Evolutionary conservation across 2,329 filamentous ascomycete species (phyloP).

Genomic region (Verticillium nonalfalfae): DNA sequence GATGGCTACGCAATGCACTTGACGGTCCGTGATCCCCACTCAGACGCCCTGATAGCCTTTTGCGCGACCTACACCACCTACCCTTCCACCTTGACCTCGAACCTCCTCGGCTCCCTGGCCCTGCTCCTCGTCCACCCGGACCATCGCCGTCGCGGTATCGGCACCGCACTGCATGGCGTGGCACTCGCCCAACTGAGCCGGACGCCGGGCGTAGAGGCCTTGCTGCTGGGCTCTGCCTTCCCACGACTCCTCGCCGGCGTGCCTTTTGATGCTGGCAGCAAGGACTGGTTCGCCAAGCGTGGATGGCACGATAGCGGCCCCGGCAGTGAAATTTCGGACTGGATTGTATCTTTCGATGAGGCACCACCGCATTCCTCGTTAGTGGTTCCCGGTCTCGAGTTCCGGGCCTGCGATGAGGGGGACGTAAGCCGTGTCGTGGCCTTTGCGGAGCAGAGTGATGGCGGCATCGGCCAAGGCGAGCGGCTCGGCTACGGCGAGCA

Average conservation of each 20-base stretch:
- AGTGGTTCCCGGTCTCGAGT: slow-evolving; percentile 29
- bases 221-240: slow-evolving; percentile 53
- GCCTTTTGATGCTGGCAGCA: slow-evolving; percentile 31
- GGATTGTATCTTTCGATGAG: slow-evolving; percentile 45
- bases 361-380: slow-evolving; percentile 35
- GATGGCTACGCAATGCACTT: slow-evolving; percentile 53
- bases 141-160: slow-evolving; percentile 43
- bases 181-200: slow-evolving; percentile 41
- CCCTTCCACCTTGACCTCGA: slow-evolving; percentile 43
- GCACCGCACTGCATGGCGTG: slow-evolving; percentile 44
- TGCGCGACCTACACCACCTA: slow-evolving; percentile 56
- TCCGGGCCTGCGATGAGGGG: slow-evolving; percentile 35
- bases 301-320: slow-evolving; percentile 40
- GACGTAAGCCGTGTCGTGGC: slow-evolving; percentile 42
- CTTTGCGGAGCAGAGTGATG: slow-evolving; percentile 42
- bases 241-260: slow-evolving; percentile 51
- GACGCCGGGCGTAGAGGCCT: slow-evolving; percentile 43
- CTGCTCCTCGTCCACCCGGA: slow-evolving; percentile 43
- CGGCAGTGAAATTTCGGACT: slow-evolving; percentile 38
- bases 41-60: slow-evolving; percentile 43
- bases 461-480: slow-evolving; percentile 36
- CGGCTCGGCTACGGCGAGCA: slow-evolving; percentile 55
- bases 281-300: slow-evolving; percentile 47
- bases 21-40: slow-evolving; percentile 41
- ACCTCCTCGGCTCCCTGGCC: slow-evolving; percentile 49